Base-by-base conservation (phyloP, 164 flowering plant genomes). In the Liquidambar formosana region DNA sequence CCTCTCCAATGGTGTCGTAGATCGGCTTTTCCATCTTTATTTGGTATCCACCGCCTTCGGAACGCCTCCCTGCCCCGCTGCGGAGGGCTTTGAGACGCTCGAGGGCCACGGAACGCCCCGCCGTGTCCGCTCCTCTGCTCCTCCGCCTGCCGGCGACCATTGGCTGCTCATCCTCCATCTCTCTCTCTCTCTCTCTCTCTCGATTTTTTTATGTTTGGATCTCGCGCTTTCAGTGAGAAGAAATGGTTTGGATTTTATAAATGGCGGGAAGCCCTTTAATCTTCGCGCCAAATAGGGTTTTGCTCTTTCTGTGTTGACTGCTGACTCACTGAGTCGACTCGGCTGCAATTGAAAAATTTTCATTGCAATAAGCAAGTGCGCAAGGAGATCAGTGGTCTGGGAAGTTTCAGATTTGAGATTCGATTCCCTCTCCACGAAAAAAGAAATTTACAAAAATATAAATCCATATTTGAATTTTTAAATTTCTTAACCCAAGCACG, bases 1-100 rank as follows among this genome's bases (percentile, higher is more conserved):
- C 90, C 57, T 89, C 99, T 3, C 68, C 85, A 10, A 93, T 84
- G 2, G 86, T 83, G 75, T 96, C 98, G 76, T 85, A 93, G 64
- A 93, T 90, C 1, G 96, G 97, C 10, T 80, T 80, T 25, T 89
- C 97, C 53, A 93, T 68, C 76, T 84, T 96, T 74, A 96, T 62
- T 62, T 90, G 87, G 74, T 76, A 82, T 0, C 81, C 86, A 22
- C 65, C 73, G 26, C 71, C 79, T 22, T 75, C 80, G 19, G 92
- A 79, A 15, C 94, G 81, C 45, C 90, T 86, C 28, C 84, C 88
- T n/a, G n/a, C n/a, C 33, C 90, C 88, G 23, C 71, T 33, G 4
- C 84, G 86, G 28, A 81, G 76, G 11, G 91, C 84, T 70, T 82
- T 89, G 8, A 92, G 88, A 19, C 88, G 89, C 68, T 89, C 85